A percentile compares a stretch with the other conserved stretches of the same genome.
phyloP scores from a whole-genome alignment of 2,329 filamentous ascomycete genomes.

The Curvularia verruculosa region DNA sequence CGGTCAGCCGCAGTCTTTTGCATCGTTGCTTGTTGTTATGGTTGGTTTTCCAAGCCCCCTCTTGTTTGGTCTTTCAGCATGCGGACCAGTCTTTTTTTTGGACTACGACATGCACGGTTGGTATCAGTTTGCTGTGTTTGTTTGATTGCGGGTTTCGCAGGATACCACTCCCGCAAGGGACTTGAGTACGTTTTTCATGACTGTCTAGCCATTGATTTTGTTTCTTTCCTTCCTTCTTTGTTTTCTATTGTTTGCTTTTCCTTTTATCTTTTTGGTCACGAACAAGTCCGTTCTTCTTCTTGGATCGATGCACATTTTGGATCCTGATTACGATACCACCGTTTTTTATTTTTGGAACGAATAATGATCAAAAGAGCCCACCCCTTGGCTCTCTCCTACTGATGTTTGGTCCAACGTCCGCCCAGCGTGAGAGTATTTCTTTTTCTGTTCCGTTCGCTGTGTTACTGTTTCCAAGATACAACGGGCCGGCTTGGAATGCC shows the following conservation, averaged over 20 bases:
- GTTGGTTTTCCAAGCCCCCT: conserved; percentile 13
- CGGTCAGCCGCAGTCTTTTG: conserved; percentile 14
- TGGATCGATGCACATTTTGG: conserved; percentile 16
- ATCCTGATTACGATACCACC: conserved; percentile 20
- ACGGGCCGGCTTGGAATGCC: background rate
- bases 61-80: conserved; percentile 27
- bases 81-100: conserved; percentile 8
- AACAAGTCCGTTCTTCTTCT: conserved; percentile 8
- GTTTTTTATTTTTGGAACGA: conserved; percentile 23
- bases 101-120: conserved; percentile 25
- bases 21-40: conserved; percentile 17
- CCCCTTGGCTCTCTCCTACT: conserved; percentile 12
- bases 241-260: too few relatives aligned
- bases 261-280: conserved; percentile 9
- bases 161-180: conserved; percentile 10
- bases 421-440: conserved; percentile 8
- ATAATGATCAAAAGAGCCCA: conserved; percentile 30
- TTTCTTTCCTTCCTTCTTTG: too few relatives aligned
- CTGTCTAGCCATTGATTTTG: background rate
- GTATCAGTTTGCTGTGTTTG: conserved; percentile 34
- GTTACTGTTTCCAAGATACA: background rate
- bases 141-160: conserved; percentile 11
- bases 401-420: conserved; percentile 11
- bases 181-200: conserved; percentile 1
- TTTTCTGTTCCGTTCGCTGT: background rate